Evolutionary conservation across 768 basidiomycete species (phyloP).

Genomic region (Serpula lacrymans): DNA sequence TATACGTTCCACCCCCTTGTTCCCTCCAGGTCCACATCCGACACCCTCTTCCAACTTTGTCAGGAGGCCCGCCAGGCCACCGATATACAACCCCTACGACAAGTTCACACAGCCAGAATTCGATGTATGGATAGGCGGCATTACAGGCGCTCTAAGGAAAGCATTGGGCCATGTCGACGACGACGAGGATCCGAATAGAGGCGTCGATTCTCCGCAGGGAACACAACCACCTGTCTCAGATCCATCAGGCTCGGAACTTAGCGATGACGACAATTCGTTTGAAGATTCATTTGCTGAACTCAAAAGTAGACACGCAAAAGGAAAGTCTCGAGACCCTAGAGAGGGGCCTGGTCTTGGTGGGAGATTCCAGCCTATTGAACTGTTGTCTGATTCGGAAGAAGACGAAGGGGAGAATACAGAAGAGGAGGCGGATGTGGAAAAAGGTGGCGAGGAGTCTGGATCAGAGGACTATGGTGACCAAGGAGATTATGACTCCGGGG

Average conservation of each 20-base stretch:
- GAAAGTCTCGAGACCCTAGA: constrained; percentile 59
- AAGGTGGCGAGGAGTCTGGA: constrained; percentile 12
- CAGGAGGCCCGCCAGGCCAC: constrained; percentile 33
- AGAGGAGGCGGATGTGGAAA: constrained; percentile 11
- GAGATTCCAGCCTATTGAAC: constrained; percentile 45
- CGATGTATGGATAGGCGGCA: constrained; percentile 66
- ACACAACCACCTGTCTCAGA: no score
- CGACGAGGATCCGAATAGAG: constrained; percentile 11
- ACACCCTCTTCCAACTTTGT: constrained; percentile 4
- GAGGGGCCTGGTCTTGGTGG: constrained; percentile 54
- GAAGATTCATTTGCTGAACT: constrained; percentile 59
- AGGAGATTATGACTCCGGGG: constrained; percentile 16
- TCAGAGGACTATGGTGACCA: constrained; percentile 21
- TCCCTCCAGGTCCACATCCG: constrained; percentile 4
- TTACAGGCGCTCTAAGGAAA: constrained; percentile 52
- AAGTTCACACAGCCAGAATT: constrained; percentile 67
- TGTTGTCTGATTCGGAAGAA: constrained; percentile 35
- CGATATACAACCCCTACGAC: constrained; percentile 70
- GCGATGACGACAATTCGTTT: constrained; percentile 27
- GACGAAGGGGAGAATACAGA: constrained; percentile 26
- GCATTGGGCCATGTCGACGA: constrained; percentile 48
- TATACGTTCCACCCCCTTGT: no score
- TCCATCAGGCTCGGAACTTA: constrained; percentile 25
- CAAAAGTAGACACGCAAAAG: constrained; percentile 48
- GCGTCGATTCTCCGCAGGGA: constrained; percentile 1